phyloP scores from a whole-genome alignment of 192 early-diverging fungal species.

The Coemansia reversa region DNA sequence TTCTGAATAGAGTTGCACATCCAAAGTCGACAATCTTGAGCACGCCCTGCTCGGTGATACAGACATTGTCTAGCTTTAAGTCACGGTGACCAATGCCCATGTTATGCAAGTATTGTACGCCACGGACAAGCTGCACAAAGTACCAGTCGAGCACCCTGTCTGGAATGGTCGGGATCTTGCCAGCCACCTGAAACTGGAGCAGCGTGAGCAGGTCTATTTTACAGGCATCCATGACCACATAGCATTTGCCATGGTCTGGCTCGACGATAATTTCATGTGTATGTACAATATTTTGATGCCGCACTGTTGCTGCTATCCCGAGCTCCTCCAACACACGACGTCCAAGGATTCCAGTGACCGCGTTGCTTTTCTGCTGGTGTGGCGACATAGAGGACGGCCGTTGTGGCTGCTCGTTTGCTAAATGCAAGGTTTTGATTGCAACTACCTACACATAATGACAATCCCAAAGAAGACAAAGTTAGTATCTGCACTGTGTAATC shows the following conservation, averaged over 20 bases:
- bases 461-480: neutral
- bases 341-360: slow-evolving; percentile 5
- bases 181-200: slow-evolving; percentile 63
- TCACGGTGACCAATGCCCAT: slow-evolving; percentile 80
- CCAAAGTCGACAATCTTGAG: slow-evolving; percentile 92
- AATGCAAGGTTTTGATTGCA: slow-evolving; percentile 40
- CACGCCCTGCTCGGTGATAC: slow-evolving; percentile 62
- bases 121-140: slow-evolving; percentile 73
- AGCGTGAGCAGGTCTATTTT: slow-evolving; percentile 76
- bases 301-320: slow-evolving; percentile 48
- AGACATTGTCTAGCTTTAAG: slow-evolving; percentile 91
- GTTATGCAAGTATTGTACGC: slow-evolving; percentile 79
- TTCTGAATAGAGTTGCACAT: slow-evolving; percentile 44
- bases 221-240: slow-evolving; percentile 83
- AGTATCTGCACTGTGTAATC: neutral
- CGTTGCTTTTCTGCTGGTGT: neutral
- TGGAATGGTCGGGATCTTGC: slow-evolving; percentile 12
- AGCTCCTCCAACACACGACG: slow-evolving; percentile 48
- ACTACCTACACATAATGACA: slow-evolving; percentile 26
- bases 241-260: slow-evolving; percentile 53
- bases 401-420: slow-evolving; percentile 2
- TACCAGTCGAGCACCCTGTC: slow-evolving; percentile 73
- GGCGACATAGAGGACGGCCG: neutral
- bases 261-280: slow-evolving; percentile 70
- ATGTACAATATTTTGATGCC: slow-evolving; percentile 69